A percentile compares a stretch with the other conserved stretches of the same genome.
Evolutionary conservation across 768 basidiomycete species (phyloP).

Genomic region (Lanmaoa pseudosensibilis): DNA sequence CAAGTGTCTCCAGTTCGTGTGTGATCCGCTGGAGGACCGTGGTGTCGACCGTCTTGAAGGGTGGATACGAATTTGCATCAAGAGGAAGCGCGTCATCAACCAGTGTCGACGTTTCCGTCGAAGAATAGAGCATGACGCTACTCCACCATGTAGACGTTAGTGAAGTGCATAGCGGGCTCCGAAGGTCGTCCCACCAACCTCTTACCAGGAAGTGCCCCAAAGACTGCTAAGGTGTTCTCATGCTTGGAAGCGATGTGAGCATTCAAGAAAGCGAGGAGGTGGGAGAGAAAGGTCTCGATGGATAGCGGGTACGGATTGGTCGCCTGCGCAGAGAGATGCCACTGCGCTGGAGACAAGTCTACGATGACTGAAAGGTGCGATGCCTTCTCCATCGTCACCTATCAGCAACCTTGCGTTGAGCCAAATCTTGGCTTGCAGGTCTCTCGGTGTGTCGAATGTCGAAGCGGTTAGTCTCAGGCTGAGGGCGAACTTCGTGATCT

Average conservation of each 20-base stretch:
- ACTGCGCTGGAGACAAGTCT: constrained; percentile 84
- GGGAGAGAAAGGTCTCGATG: constrained; percentile 74
- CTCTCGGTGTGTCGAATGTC: not conserved
- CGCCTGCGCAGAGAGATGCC: constrained; percentile 67
- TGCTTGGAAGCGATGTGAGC: constrained; percentile 87
- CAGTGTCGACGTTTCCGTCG: constrained; percentile 45
- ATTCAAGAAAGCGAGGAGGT: constrained; percentile 88
- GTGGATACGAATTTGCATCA: constrained; percentile 81
- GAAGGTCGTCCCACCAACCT: constrained; percentile 51
- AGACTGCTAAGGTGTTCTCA: constrained; percentile 91
- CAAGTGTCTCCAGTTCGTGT: constrained; percentile 57
- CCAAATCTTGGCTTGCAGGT: not conserved
- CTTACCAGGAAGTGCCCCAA: constrained; percentile 82
- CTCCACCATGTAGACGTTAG: not conserved
- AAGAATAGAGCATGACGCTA: constrained; percentile 79
- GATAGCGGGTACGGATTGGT: constrained; percentile 54
- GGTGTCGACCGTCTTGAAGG: constrained; percentile 77
- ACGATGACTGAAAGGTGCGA: constrained; percentile 80
- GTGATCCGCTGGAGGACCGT: constrained; percentile 61
- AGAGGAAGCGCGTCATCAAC: constrained; percentile 39
- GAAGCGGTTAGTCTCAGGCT: too few species aligned
- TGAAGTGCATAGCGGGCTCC: not conserved
- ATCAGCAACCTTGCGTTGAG: not conserved
- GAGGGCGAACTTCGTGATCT: too few species aligned
- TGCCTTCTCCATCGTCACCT: constrained; percentile 42